Base-by-base conservation (phyloP, 1,284 basidiomycete species). In the Vanrija pseudolonga region DNA sequence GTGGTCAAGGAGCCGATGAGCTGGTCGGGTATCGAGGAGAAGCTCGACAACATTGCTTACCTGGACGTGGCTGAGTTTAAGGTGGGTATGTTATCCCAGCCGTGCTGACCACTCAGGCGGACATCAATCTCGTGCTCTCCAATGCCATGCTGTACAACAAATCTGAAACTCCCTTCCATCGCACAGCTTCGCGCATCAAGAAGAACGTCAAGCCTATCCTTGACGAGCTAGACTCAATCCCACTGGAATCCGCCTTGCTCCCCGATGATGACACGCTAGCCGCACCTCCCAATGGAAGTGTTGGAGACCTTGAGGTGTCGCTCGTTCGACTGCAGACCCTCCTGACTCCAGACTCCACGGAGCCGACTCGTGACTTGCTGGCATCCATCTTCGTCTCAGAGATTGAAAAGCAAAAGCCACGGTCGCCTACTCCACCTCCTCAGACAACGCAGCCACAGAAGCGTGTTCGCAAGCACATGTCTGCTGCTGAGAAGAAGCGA, bases 61-160 rank as follows among this genome's bases (percentile, higher is more conserved):
- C 83, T 84, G 74, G 84, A 87, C 65, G 72, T 89, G 0, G 79
- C 83, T 19, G 78, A 84, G 4, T 92, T 98, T 78, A 85, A 85
- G 78, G 91, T 88, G 60, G 43, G 80, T 63, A 32, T 19, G 6
- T 44, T 44, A 23, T 18, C 20, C 43, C 52, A 43, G 19, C 49
- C 20, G 18, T 49, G 22, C 32, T 45, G 28, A 52, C 44, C 47
- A 12, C 12, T 19, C 60, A 96, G 90, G 79, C 83, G 48, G 94
- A 98, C 68, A 76, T 97, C 40, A 72, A 83, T 43, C 84, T 96
- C 18, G 89, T 98, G 5, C 72, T 92, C 15, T 80, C 84, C 60
- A 99, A 98, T 66, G 94, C 94, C 0, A 84, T 89, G 57, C 65
- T 82, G 6, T 99, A 97, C 77, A 98, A 98, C 73, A 84, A 85